phyloP scores from a whole-genome alignment of 768 basidiomycete genomes.

The Panellus pusillus region DNA sequence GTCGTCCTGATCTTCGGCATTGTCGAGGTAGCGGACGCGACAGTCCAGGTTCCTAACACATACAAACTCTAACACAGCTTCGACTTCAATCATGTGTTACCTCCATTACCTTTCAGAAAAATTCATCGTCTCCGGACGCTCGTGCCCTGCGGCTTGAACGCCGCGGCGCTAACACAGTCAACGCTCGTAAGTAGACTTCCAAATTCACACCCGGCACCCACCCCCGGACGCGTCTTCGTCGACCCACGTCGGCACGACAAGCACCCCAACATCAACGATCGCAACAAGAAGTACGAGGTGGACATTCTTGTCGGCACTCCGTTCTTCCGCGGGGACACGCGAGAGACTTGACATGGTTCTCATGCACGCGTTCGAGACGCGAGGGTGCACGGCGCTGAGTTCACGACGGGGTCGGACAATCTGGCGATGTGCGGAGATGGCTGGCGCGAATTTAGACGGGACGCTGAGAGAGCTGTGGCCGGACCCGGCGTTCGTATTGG shows the following conservation, averaged over 20 bases:
- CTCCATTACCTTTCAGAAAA: slow-evolving; percentile 40
- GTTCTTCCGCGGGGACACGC: slow-evolving; percentile 38
- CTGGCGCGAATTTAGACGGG: slow-evolving; percentile 40
- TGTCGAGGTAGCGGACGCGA: slow-evolving; percentile 23
- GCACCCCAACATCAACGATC: slow-evolving; percentile 40
- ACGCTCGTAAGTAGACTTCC: slow-evolving; percentile 39
- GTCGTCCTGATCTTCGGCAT: slow-evolving; percentile 96
- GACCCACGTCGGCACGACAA: slow-evolving; percentile 39
- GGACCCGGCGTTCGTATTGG: too few relatives aligned
- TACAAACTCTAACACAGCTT: too few relatives aligned
- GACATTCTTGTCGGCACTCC: slow-evolving; percentile 44
- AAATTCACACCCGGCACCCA: slow-evolving; percentile 31
- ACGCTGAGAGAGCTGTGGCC: slow-evolving; percentile 42
- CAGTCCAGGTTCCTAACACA: not conserved
- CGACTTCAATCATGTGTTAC: slow-evolving; percentile 26
- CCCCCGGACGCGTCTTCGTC: not conserved
- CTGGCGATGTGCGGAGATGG: slow-evolving; percentile 46
- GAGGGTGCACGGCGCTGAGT: slow-evolving; percentile 42
- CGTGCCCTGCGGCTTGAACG: slow-evolving; percentile 36
- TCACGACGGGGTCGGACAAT: slow-evolving; percentile 45
- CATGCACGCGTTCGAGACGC: slow-evolving; percentile 42
- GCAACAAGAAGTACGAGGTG: slow-evolving; percentile 38
- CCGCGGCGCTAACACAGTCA: slow-evolving; percentile 32
- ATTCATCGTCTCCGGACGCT: slow-evolving; percentile 36
- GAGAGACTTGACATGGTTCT: slow-evolving; percentile 47